phyloP scores from a whole-genome alignment of 192 early-diverging fungal genomes.

The Cetraspora pellucida region DNA sequence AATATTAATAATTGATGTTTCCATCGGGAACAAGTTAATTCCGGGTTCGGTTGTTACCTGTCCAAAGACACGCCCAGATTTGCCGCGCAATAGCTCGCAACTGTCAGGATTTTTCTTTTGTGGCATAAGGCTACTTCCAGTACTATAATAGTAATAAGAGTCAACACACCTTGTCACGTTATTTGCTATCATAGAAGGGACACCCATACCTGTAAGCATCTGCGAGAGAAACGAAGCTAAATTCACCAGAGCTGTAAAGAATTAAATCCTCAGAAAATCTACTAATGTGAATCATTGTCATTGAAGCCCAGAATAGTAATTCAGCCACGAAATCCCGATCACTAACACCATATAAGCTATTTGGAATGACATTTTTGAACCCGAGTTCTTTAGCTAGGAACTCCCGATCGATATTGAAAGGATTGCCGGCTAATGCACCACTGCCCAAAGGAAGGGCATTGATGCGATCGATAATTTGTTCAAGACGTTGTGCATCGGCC shows the following conservation, averaged over 20 bases:
- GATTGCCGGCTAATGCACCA: conserved; percentile 96
- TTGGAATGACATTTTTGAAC: conserved; percentile 82
- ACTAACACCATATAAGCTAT: conserved; percentile 88
- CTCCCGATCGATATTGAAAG: conserved; percentile 92
- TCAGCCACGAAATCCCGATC: conserved; percentile 99
- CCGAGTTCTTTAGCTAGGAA: conserved; percentile 88
- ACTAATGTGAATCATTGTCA: conserved; percentile 91
- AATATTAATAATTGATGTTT: background rate
- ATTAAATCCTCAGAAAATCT: conserved; percentile 95
- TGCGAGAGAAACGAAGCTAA: conserved; percentile 91
- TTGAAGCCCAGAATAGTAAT: conserved; percentile 90
- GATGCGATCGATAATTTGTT: conserved; percentile 78
- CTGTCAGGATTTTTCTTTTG: conserved; percentile 99
- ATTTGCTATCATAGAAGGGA: no score
- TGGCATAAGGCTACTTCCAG: conserved; percentile 97
- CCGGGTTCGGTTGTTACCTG: conserved; percentile 47
- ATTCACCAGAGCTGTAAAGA: conserved; percentile 90
- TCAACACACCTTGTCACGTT: background rate
- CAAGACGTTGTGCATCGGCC: conserved; percentile 82
- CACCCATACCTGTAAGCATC: conserved; percentile 93
- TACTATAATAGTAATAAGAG: conserved; percentile 57
- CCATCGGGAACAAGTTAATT: background rate
- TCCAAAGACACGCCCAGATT: conserved; percentile 95
- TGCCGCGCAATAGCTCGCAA: conserved; percentile 93
- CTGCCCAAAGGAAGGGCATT: conserved; percentile 88